Evolutionary conservation across 345 rosid genomes (phyloP), one percentile per base, ranked within the genome.

Genomic region (Hibiscus mutabilis): DNA sequence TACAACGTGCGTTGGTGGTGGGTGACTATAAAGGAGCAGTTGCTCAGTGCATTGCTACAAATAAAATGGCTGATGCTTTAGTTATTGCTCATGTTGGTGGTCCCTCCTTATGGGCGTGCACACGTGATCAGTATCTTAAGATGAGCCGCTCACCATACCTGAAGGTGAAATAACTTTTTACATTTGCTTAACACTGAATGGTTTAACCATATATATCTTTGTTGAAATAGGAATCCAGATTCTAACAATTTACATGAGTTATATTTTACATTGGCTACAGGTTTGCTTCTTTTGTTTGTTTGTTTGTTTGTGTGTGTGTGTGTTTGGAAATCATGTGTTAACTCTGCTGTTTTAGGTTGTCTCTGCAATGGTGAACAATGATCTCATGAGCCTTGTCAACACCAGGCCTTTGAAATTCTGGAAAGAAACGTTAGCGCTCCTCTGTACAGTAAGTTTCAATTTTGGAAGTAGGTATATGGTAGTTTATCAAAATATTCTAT

Each of bases 41-140:
- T 79, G 89, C 84, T 42, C 89, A 82, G 81, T 95, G 99, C 81
- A 69, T 92, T 56, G 77, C 96, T 58, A 88, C 89, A 72, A 87
- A 89, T 82, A 90, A 91, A 80, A 84, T 87, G 79, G 92, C 98
- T 70, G 99, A 95, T 88, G 99, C 99, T 79, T 86, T 92, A 82
- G 92, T 95, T 66, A 89, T 95, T 78, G 96, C 98, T 69, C 96
- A 92, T 80, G 90, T 91, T 74, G 99, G 98, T 77, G 98, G 99
- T 76, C 71, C 87, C 80, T 77, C 91, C 37, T 80, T 96, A 79
- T 91, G 96, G 98, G 91, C 89, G 79, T 89, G 84, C 53, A 96
- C 99, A 27, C 94, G 98, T 58, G 86, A 92, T 74, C 88, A 82
- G 69, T 92, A 87, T 83, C 88, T 92, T 47, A 96, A 91, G 84